phyloP scores from a whole-genome alignment of 2,329 filamentous ascomycete genomes.

The Trichoderma atroviride region DNA sequence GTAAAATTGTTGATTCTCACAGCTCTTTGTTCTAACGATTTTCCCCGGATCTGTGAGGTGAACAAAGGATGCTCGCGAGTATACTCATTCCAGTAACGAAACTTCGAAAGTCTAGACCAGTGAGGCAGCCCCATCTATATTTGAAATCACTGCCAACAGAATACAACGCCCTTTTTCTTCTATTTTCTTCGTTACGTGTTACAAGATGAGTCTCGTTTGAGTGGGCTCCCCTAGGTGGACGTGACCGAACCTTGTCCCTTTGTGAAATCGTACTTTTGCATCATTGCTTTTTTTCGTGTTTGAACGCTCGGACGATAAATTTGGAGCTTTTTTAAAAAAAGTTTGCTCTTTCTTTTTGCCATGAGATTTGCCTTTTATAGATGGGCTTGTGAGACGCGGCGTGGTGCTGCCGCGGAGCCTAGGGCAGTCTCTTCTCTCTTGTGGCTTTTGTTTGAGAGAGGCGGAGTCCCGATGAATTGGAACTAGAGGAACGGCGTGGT shows the following conservation, averaged over 20 bases:
- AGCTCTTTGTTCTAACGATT: neutral
- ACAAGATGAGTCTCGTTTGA: neutral
- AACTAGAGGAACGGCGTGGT: neutral
- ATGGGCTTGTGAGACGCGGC: constrained; percentile 19
- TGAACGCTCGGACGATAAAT: neutral
- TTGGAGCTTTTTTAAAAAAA: neutral
- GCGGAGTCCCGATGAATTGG: neutral
- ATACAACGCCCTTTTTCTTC: neutral
- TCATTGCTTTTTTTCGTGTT: neutral
- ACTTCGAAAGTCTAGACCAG: neutral
- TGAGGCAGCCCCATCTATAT: constrained; percentile 8
- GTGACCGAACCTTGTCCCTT: neutral
- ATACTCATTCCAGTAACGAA: neutral
- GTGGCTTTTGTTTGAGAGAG: neutral
- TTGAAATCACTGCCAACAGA: neutral
- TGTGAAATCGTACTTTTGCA: neutral
- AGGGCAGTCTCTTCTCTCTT: neutral
- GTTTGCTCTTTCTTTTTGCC: constrained; percentile 4
- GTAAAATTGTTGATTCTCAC: neutral
- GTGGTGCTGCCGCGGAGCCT: neutral
- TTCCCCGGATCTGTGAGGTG: neutral
- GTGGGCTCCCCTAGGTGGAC: neutral
- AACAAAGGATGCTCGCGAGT: neutral
- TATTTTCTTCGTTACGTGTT: neutral
- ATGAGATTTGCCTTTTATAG: constrained; percentile 16